Evolutionary conservation across 495 filamentous ascomycete species (phyloP), one percentile per base, ranked within the genome.

Genomic region (Penicillium arizonense): DNA sequence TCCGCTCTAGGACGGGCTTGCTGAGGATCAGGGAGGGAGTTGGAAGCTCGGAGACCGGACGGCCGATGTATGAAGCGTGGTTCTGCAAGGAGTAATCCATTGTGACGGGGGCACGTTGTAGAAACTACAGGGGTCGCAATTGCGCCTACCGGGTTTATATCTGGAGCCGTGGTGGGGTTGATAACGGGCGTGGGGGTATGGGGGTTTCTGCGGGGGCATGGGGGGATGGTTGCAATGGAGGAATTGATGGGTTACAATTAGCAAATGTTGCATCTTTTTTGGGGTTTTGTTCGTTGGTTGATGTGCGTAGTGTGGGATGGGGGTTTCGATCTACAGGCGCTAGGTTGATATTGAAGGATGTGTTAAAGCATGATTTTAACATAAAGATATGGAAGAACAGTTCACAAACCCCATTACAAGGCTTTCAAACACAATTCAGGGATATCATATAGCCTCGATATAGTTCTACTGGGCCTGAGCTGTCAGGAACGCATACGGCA

Each of bases 1-100:
- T 73, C 33, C 43, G 47, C 36, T 71, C 62, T 12, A 71, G 40
- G 0, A 70, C 59, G 11, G 62, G 55, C 44, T 66, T 66, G 57
- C 63, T 70, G 3, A 72, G 55, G 40, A 70, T 45, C 9, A 72
- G 42, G 8, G 69, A 60, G 0, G 69, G 69, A 3, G 65, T 69
- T 4, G 67, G 69, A 5, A 72, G 59, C 24, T 67, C 59, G 7
- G 28, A 48, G 46, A 48, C 58, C 8, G 60, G 55, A 32, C 57
- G 58, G 34, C 65, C 67, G 23, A 72, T 66, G 32, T 62, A 72
- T 7, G 61, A 59, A 14, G 61, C 33, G 32, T 64, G 64, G 28
- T 42, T 48, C 39, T 66, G 32, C 9, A 64, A 58, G 33, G 67
- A 62, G 44, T 59, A 52, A 36, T 64, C 60, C 67, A 72, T 72